Evolutionary conservation across 257 asterid species (phyloP).

Genomic region (Ilex aquifolium): DNA sequence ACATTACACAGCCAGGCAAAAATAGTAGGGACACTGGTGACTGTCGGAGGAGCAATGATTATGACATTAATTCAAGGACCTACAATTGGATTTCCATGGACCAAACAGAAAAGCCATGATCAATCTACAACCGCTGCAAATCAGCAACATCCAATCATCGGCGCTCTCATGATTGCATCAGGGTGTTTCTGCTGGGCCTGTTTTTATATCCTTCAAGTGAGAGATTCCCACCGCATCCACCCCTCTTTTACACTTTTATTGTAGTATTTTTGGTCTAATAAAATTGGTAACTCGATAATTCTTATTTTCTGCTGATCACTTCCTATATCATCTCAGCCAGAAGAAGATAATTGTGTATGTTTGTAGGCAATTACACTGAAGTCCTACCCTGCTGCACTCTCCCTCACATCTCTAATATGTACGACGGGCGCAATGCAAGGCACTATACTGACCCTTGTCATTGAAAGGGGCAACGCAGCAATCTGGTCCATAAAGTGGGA

Average conservation of each 20-base stretch:
- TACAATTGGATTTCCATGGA: conserved; percentile 51
- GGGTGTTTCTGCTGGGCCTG: too few species aligned
- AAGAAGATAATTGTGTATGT: too few species aligned
- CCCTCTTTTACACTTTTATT: neutral
- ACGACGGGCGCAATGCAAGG: conserved; percentile 44
- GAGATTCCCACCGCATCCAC: too few species aligned
- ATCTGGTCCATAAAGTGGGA: conserved; percentile 59
- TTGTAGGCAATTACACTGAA: conserved; percentile 44
- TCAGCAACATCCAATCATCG: conserved; percentile 35
- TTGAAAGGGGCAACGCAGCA: conserved; percentile 34
- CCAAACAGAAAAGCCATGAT: conserved; percentile 23
- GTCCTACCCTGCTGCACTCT: conserved; percentile 54
- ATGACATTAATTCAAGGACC: conserved; percentile 54
- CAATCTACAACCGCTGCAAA: conserved; percentile 3
- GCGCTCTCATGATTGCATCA: conserved; percentile 43
- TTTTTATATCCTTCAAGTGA: conserved; percentile 63
- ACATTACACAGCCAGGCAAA: conserved; percentile 46
- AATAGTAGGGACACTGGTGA: conserved; percentile 50
- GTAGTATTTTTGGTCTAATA: too few species aligned
- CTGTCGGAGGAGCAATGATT: conserved; percentile 77
- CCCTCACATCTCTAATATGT: conserved; percentile 52
- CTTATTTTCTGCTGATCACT: too few species aligned
- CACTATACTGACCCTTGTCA: conserved; percentile 37
- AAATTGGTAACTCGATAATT: too few species aligned
- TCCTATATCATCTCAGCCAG: too few species aligned